Evolutionary conservation across 2,329 filamentous ascomycete genomes (phyloP).

Genomic region (Ampelomyces quisqualis): DNA sequence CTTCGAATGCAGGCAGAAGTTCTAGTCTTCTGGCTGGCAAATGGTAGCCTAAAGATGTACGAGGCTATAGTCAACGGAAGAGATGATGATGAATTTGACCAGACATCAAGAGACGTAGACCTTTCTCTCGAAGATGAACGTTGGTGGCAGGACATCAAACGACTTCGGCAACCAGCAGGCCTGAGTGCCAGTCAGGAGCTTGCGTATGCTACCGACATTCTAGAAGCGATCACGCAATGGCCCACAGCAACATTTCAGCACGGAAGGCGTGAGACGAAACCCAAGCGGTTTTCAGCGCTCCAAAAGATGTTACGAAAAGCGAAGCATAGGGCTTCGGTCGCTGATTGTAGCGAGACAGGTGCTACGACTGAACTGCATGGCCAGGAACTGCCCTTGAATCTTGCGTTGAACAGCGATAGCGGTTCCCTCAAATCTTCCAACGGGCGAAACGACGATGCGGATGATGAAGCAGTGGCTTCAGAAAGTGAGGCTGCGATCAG

Average conservation of each 20-base stretch:
- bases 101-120: conserved; percentile 63
- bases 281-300: conserved; percentile 59
- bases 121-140: conserved; percentile 68
- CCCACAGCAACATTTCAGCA: conserved; percentile 57
- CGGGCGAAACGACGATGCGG: conserved; percentile 16
- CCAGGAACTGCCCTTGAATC: conserved; percentile 65
- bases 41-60: conserved; percentile 70
- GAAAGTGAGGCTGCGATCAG: conserved; percentile 36
- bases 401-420: conserved; percentile 48
- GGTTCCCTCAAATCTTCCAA: conserved; percentile 28
- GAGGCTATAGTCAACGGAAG: conserved; percentile 74
- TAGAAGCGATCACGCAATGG: conserved; percentile 51
- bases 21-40: conserved; percentile 78
- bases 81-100: conserved; percentile 51
- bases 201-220: conserved; percentile 48
- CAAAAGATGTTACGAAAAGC: conserved; percentile 63
- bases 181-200: conserved; percentile 48
- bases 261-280: conserved; percentile 46
- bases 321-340: conserved; percentile 53
- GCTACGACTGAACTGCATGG: conserved; percentile 74
- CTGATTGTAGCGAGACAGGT: conserved; percentile 55
- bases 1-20: conserved; percentile 77
- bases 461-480: conserved; percentile 33
- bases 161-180: conserved; percentile 41
- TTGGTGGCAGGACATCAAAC: conserved; percentile 80